Conservation (phyloP, 345 rosid genomes). For the Brassica nigra region DNA sequence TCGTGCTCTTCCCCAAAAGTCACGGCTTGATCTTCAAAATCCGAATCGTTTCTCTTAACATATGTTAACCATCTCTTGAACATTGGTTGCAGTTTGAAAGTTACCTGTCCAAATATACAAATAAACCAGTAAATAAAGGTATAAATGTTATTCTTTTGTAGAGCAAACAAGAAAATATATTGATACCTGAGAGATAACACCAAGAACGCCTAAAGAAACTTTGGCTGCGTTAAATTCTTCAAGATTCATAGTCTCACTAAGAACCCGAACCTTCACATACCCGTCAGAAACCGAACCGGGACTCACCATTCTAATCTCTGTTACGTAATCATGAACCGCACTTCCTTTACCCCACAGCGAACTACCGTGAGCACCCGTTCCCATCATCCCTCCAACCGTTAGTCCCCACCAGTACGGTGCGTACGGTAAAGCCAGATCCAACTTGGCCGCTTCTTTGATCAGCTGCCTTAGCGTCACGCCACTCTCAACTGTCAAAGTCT, state of each 20-base stretch:
- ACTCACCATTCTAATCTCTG: background rate
- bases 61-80: slow-evolving; percentile 67
- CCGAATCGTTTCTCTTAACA: slow-evolving; percentile 42
- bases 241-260: background rate
- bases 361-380: slow-evolving; percentile 92
- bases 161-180: background rate
- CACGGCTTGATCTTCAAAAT: slow-evolving; percentile 51
- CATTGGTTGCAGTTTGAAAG: slow-evolving; percentile 56
- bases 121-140: too few species aligned
- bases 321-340: slow-evolving; percentile 29
- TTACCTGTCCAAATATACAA: slow-evolving; percentile 44
- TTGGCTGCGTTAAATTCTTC: background rate
- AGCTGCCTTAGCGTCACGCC: slow-evolving; percentile 71
- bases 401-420: slow-evolving; percentile 93
- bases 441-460: slow-evolving; percentile 59
- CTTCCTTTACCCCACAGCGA: slow-evolving; percentile 76
- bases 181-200: background rate
- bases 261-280: slow-evolving; percentile 1
- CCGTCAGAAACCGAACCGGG: slow-evolving; percentile 4
- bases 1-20: background rate
- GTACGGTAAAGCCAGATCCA: slow-evolving; percentile 67
- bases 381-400: slow-evolving; percentile 71
- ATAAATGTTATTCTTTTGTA: background rate
- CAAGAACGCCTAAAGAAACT: slow-evolving; percentile 1
- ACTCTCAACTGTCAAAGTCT: slow-evolving; percentile 62